These are phyloP conservation scores for Ophiocytium majus DNA, from an alignment of 352 stramenopile species.

Conservation along the genomic window DNA sequence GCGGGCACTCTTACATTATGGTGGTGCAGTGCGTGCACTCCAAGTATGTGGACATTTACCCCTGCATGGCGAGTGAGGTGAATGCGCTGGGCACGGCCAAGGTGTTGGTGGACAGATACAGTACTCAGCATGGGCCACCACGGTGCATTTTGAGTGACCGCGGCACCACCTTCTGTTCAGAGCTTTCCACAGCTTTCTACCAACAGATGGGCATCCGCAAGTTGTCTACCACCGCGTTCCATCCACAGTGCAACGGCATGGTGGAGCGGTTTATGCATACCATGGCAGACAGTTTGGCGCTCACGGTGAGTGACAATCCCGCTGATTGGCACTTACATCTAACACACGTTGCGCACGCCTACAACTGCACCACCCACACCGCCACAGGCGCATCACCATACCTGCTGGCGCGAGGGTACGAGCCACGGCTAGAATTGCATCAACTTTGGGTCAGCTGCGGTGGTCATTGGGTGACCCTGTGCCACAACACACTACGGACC, in stretches of 20 bases:
- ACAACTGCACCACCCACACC: neutral
- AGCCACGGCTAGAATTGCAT: neutral
- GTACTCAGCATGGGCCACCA: too few relatives aligned
- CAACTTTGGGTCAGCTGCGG: neutral
- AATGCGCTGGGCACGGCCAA: too few relatives aligned
- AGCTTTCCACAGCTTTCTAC: too few relatives aligned
- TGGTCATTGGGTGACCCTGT: too few relatives aligned
- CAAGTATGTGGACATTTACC: too few relatives aligned
- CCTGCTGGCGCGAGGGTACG: neutral
- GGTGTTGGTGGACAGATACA: too few relatives aligned
- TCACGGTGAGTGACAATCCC: neutral
- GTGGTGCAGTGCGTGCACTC: too few relatives aligned
- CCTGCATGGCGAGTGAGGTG: too few relatives aligned
- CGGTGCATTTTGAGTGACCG: too few relatives aligned
- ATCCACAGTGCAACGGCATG: neutral
- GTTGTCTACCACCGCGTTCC: neutral
- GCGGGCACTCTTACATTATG: too few relatives aligned
- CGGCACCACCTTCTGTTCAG: too few relatives aligned
- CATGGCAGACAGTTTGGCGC: neutral
- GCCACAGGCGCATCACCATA: neutral
- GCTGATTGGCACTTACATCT: neutral
- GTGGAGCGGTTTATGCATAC: constrained; percentile 19
- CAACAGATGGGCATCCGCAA: neutral
- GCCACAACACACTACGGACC: too few relatives aligned
- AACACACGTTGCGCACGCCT: neutral